phyloP scores from a whole-genome alignment of 768 basidiomycete species.

The Pulveroboletus sp. region DNA sequence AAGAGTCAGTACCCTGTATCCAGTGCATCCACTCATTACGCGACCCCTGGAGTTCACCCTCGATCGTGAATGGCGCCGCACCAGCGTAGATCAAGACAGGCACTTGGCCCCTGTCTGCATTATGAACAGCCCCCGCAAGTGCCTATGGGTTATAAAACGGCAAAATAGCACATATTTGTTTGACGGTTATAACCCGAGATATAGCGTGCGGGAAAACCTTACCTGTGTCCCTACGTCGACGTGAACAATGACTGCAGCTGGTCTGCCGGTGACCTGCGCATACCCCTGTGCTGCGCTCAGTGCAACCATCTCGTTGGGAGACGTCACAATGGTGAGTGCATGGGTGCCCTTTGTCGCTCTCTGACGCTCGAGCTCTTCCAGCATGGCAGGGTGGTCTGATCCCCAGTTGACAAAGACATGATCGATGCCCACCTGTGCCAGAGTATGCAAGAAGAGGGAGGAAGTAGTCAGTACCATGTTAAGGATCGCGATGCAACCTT shows the following conservation, averaged over 20 bases:
- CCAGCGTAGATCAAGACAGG: conserved; percentile 74
- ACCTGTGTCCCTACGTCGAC: conserved; percentile 71
- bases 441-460: conserved; percentile 54
- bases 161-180: too few relatives aligned
- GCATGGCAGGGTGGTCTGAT: conserved; percentile 66
- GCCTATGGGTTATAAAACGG: conserved; percentile 35
- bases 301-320: conserved; percentile 76
- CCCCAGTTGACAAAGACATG: conserved; percentile 76
- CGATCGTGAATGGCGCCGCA: conserved; percentile 53
- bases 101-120: conserved; percentile 54
- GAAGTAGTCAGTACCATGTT: conserved; percentile 51
- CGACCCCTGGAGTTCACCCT: conserved; percentile 54
- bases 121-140: conserved; percentile 67
- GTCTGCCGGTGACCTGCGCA: conserved; percentile 58
- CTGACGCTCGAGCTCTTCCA: conserved; percentile 64
- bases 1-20: conserved; percentile 47
- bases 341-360: conserved; percentile 35
- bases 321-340: conserved; percentile 51
- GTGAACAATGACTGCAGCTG: conserved; percentile 70
- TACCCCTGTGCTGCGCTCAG: conserved; percentile 70
- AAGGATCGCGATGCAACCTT: neutral
- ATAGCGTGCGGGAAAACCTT: neutral
- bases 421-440: conserved; percentile 54
- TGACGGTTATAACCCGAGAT: neutral
- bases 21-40: conserved; percentile 76